phyloP scores from a whole-genome alignment of 192 early-diverging fungal species.

The Mortierella antarctica region DNA sequence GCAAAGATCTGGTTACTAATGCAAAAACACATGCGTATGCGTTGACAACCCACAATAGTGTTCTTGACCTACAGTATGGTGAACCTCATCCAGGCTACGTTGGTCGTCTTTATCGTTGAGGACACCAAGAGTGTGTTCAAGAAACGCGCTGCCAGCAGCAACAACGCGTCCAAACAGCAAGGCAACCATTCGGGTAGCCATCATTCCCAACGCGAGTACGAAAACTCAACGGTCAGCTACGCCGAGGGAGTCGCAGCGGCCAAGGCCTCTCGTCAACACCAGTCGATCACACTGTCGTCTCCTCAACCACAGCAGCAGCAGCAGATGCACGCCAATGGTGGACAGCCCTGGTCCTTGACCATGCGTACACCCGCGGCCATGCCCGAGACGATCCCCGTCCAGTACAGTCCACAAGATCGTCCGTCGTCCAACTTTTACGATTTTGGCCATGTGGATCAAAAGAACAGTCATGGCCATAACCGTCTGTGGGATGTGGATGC shows the following conservation, averaged over 20 bases:
- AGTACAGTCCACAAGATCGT: conserved; percentile 14
- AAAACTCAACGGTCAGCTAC: conserved; percentile 16
- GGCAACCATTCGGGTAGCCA: conserved; percentile 2
- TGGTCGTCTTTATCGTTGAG: conserved; percentile 47
- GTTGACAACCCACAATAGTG: conserved; percentile 4
- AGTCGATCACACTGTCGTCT: not conserved
- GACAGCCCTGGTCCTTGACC: conserved; percentile 38
- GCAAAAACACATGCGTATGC: not conserved
- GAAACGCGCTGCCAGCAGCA: conserved; percentile 28
- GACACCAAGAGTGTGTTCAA: conserved; percentile 47
- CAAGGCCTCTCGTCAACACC: not conserved
- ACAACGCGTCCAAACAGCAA: conserved; percentile 20
- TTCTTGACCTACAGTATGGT: conserved; percentile 48
- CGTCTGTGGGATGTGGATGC: conserved; percentile 30
- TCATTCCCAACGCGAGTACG: not conserved
- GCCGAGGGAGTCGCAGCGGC: conserved; percentile 27
- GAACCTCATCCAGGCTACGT: conserved; percentile 36
- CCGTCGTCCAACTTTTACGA: conserved; percentile 22
- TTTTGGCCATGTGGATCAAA: conserved; percentile 13
- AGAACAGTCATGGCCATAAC: conserved; percentile 1
- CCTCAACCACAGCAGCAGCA: not conserved
- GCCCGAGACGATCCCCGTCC: conserved; percentile 24
- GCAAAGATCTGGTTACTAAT: no score
- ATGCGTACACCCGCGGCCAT: conserved; percentile 27
- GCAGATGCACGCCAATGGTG: no score